A percentile compares a stretch with the other conserved stretches of the same genome.
Conservation (phyloP, 75 land plant genomes). For the Isoetes taiwanensis region DNA sequence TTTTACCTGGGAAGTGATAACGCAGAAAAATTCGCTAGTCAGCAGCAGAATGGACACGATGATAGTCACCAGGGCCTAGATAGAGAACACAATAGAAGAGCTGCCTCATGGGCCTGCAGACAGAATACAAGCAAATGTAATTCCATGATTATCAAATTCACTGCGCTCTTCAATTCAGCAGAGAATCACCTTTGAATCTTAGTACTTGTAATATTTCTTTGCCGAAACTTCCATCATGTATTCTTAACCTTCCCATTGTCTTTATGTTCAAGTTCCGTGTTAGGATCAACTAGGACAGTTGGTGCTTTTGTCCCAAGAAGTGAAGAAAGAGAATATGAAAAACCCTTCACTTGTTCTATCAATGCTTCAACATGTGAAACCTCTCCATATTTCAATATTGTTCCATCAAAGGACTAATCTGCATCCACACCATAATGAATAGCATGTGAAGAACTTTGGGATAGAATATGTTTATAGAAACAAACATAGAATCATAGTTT, state of each 20-base stretch:
- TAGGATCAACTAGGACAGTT: too few relatives aligned
- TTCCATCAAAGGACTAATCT: conserved; percentile 98
- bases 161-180: too few relatives aligned
- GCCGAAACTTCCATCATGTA: too few relatives aligned
- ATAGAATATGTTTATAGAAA: not conserved
- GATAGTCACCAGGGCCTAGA: conserved; percentile 93
- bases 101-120: conserved; percentile 54
- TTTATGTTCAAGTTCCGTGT: too few relatives aligned
- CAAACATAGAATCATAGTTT: not conserved
- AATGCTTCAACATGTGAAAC: conserved; percentile 51
- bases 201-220: too few relatives aligned
- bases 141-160: too few relatives aligned
- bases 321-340: conserved; percentile 69
- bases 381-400: conserved; percentile 55
- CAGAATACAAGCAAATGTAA: too few relatives aligned
- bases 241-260: too few relatives aligned
- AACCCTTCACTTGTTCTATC: conserved; percentile 97
- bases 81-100: conserved; percentile 94
- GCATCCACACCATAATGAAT: not conserved
- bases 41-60: conserved; percentile 85
- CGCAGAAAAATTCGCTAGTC: conserved; percentile 71
- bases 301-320: conserved; percentile 80
- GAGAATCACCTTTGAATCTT: too few relatives aligned
- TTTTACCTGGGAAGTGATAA: conserved; percentile 74
- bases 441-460: not conserved